Conservation (phyloP, 257 asterid species). For the Fraxinus anomala region DNA sequence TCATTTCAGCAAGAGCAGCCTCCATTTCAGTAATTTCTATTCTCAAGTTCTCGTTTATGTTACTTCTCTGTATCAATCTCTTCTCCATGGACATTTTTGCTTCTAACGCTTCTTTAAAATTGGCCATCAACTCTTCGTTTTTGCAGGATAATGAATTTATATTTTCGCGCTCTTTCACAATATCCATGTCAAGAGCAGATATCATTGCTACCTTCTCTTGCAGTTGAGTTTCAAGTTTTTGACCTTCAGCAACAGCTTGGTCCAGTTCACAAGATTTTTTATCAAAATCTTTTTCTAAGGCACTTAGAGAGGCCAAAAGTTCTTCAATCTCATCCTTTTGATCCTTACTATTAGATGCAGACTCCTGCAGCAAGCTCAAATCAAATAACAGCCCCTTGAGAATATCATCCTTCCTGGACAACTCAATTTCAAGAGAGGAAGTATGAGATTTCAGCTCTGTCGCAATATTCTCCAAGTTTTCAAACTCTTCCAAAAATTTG, state of each 20-base stretch:
- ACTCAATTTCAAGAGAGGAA: conserved; percentile 49
- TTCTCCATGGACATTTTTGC: conserved; percentile 54
- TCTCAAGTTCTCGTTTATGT: conserved; percentile 55
- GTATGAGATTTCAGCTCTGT: conserved; percentile 54
- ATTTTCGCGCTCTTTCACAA: conserved; percentile 43
- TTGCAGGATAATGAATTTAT: conserved; percentile 47
- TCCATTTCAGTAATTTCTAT: conserved; percentile 65
- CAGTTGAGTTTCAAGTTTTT: conserved; percentile 56
- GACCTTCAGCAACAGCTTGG: conserved; percentile 53
- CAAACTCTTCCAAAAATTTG: conserved; percentile 49
- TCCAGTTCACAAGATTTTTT: conserved; percentile 53
- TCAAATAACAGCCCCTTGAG: conserved; percentile 81
- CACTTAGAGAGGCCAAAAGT: conserved; percentile 48
- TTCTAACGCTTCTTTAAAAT: conserved; percentile 46
- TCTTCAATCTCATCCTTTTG: conserved; percentile 65
- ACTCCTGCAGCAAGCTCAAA: conserved; percentile 86
- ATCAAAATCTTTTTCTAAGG: conserved; percentile 54
- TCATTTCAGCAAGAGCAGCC: conserved; percentile 57
- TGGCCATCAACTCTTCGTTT: conserved; percentile 55
- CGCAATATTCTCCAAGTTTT: conserved; percentile 56
- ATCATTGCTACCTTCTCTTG: conserved; percentile 53
- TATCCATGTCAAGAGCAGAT: conserved; percentile 59
- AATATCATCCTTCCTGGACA: conserved; percentile 80
- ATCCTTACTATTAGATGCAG: conserved; percentile 76
- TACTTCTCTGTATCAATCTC: conserved; percentile 52